Base-by-base conservation (phyloP, 1,284 basidiomycete genomes). In the Trichosporon faecale region DNA sequence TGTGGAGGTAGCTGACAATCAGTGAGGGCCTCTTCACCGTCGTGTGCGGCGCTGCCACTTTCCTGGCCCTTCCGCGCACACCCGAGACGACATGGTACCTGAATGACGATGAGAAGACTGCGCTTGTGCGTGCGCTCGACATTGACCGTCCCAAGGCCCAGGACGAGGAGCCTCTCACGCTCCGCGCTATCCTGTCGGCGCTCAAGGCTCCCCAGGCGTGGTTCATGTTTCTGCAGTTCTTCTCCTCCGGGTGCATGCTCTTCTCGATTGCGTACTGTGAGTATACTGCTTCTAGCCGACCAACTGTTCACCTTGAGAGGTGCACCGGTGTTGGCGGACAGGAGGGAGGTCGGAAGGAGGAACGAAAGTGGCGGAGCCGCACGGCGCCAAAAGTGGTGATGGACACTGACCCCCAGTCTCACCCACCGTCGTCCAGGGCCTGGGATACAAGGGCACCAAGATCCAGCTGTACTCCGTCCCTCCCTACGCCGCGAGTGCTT, bases 401-500 rank as follows among this genome's bases (percentile, higher is more conserved):
- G 31, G 31, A 33, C 31, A 33, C 57, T 61, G 57, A 61, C 57
- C 14, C 18, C 9, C 64, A 71, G 70, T 57, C 67, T 1, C 57
- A 29, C 71, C 71, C 9, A 72, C 76, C 29, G 87, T 88, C 65
- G 85, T 88, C 23, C 84, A 65, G n/a, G 85, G 86, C 68, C 80
- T 88, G 31, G 85, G 86, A 4, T 87, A 87, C 77, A 84, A 69
- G 37, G 75, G 76, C 33, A 74, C 70, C 25, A 57, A 67, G 49
- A 70, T 76, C 60, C 76, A 78, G 68, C 81, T 88, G 31, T 84
- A 84, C 74, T 87, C 86, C 31, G 85, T 88, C 35, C 87, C 87
- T 16, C 87, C 87, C 0, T 87, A 87, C 75, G 80, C 86, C 63
- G 85, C 84, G 64, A 86, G 86, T 52, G 86, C 87, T 5, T 83